Evolutionary conservation across 768 basidiomycete species (phyloP), one percentile per base, ranked within the genome.

Genomic region (Lepiota venenata): DNA sequence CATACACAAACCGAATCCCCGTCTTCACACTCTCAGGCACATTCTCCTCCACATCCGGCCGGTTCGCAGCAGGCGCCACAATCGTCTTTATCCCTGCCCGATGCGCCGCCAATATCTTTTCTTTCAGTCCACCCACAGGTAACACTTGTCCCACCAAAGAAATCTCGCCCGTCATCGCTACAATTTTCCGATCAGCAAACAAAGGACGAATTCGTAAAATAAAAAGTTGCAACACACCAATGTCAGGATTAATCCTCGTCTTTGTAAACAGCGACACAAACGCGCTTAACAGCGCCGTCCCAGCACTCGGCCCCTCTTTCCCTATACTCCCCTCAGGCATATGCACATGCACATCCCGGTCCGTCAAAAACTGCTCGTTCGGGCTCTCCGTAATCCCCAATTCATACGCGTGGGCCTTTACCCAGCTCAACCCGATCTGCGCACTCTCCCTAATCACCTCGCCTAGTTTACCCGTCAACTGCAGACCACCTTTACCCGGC

Each of bases 91-190:
- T 97, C 2, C 93, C 94, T 1, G 97, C 93, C 15, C 97, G 85
- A 66, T 99, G 97, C 0, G 97, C 96, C 1, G 96, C 96, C 1
- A 98, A 81, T 58, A 96, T 93, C 77, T 97, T 95, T 74, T 93
- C 91, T 74, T 97, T 98, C 58, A 98, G 71, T 0, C 96, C 96
- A 7, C 96, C 96, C 9, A 99, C 96, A 2, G 96, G 93, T 1
- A 97, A 79, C 8, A 99, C 96, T 69, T 97, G 93, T 0, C 97
- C 97, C 0, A 94, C 88, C 14, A 99, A 84, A 1, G 95, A 93
- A 53, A 99, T 93, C 70, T 99, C 97, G 14, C 97, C 97, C 0
- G 97, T 98, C 93, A 98, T 95, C 5, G 97, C 94, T 93, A 56
- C 29, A 11, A 52, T 6, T 35, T 46, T 18, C 1, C 5, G 6